A percentile compares a stretch with the other conserved stretches of the same genome.
Evolutionary conservation across 306 rosid species (phyloP).

Genomic region (Astragalus membranaceus): DNA sequence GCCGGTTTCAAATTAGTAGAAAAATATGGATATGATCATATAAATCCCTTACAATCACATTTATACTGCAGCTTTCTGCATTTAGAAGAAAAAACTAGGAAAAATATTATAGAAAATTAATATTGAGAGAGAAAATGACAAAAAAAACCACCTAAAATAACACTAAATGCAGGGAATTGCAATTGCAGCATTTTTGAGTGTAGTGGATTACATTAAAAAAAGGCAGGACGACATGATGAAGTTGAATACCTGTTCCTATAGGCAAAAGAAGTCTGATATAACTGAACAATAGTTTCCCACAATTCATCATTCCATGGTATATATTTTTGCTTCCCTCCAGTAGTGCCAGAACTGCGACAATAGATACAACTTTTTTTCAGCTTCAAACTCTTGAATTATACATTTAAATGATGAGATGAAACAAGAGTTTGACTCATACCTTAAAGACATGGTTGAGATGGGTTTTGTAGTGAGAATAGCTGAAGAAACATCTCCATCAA

Average conservation of each 20-base stretch:
- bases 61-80: no score
- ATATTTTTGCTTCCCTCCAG: slow-evolving; percentile 77
- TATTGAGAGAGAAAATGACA: no score
- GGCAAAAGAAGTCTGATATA: slow-evolving; percentile 78
- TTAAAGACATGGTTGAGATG: slow-evolving; percentile 69
- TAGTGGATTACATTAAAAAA: background rate
- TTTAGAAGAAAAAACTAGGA: no score
- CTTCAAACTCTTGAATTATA: background rate
- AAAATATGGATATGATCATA: no score
- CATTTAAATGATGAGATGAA: background rate
- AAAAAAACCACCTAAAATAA: no score
- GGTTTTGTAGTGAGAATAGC: slow-evolving; percentile 78
- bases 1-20: no score
- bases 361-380: no score
- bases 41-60: no score
- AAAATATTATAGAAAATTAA: no score
- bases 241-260: slow-evolving; percentile 59
- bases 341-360: slow-evolving; percentile 85
- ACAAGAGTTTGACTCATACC: slow-evolving; percentile 25
- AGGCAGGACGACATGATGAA: background rate
- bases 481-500: slow-evolving; percentile 51
- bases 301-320: slow-evolving; percentile 87
- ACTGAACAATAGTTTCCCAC: slow-evolving; percentile 69
- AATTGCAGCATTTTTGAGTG: no score
- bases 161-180: no score